phyloP scores from a whole-genome alignment of 768 basidiomycete genomes.

The Rhodosporidiobolus sp. region DNA sequence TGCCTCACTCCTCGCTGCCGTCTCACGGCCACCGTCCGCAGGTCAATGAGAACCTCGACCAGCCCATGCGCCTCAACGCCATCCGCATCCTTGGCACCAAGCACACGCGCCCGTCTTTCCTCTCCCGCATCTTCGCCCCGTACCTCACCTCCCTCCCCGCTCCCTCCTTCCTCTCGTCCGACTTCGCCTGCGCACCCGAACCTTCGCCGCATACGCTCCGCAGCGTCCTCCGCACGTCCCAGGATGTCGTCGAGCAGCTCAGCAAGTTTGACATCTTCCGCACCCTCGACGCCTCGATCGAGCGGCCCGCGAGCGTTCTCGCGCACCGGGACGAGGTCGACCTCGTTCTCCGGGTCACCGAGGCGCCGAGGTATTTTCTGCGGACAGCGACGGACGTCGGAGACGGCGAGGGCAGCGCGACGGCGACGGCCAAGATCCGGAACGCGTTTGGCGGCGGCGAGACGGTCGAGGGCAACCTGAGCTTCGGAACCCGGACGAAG shows the following conservation, averaged over 20 bases:
- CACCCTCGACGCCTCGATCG: constrained; percentile 62
- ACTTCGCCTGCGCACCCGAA: constrained; percentile 46
- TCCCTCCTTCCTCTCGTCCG: constrained; percentile 42
- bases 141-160: constrained; percentile 51
- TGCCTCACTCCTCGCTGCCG: background rate
- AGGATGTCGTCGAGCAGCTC: constrained; percentile 64
- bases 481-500: constrained; percentile 81
- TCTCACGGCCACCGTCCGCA: constrained; percentile 45
- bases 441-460: constrained; percentile 93
- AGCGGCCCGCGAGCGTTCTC: constrained; percentile 58
- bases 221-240: constrained; percentile 66
- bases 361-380: constrained; percentile 70
- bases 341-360: constrained; percentile 70
- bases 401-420: constrained; percentile 89
- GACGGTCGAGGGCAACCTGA: constrained; percentile 72
- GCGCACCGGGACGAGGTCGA: constrained; percentile 67
- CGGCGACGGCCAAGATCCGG: constrained; percentile 71
- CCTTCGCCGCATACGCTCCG: constrained; percentile 54
- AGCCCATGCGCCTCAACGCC: constrained; percentile 66
- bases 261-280: constrained; percentile 72
- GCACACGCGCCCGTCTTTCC: constrained; percentile 72
- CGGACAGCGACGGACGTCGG: constrained; percentile 87
- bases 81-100: constrained; percentile 77
- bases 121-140: constrained; percentile 72
- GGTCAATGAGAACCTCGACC: constrained; percentile 66